A percentile compares a stretch with the other conserved stretches of the same genome.
Evolutionary conservation across 768 basidiomycete species (phyloP).

Genomic region (Tricholomella constricta): DNA sequence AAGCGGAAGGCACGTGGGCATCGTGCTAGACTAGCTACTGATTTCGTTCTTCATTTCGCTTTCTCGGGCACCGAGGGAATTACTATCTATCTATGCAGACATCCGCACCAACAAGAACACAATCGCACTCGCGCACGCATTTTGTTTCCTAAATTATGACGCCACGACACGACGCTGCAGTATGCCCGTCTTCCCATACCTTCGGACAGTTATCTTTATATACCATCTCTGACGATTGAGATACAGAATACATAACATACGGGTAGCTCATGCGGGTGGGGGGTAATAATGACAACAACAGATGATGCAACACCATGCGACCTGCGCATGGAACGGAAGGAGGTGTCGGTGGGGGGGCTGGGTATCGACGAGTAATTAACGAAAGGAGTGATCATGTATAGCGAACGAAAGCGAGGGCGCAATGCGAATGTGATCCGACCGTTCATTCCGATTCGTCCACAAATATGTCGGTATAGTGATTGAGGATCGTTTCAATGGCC

Average conservation of each 20-base stretch:
- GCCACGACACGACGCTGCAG: no score
- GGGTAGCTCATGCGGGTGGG: neutral
- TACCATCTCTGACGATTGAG: neutral
- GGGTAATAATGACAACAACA: constrained; percentile 4
- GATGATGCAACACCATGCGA: neutral
- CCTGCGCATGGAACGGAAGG: neutral
- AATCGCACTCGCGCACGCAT: no score
- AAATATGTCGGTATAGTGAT: constrained; percentile 95
- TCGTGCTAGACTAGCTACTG: constrained; percentile 17
- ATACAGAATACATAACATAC: constrained; percentile 5
- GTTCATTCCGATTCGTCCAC: constrained; percentile 76
- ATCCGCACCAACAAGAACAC: neutral
- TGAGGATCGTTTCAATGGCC: constrained; percentile 95
- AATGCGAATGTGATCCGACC: neutral
- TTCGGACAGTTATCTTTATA: neutral
- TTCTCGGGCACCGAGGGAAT: constrained; percentile 1
- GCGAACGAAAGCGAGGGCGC: neutral
- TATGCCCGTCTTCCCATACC: no score
- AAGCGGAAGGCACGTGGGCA: constrained; percentile 35
- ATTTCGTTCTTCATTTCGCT: neutral
- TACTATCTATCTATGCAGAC: neutral
- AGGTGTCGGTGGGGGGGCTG: neutral
- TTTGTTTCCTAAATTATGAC: no score
- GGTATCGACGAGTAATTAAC: constrained; percentile 6
- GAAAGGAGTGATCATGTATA: constrained; percentile 3